A percentile compares a stretch with the other conserved stretches of the same genome.
Evolutionary conservation across 495 filamentous ascomycete genomes (phyloP).

Genomic region (Talaromyces proteolyticus): DNA sequence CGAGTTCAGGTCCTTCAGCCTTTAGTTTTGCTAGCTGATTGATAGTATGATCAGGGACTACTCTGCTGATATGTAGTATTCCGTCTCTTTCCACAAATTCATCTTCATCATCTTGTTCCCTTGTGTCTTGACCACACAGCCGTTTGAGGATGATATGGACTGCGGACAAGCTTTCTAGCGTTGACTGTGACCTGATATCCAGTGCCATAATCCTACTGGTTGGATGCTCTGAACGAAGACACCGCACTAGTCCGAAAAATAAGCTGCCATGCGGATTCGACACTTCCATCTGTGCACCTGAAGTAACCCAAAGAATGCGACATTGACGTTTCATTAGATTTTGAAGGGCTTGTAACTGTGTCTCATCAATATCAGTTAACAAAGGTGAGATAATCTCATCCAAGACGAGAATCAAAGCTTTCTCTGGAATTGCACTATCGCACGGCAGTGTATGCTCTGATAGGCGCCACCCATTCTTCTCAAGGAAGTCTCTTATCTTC

Average conservation of each 20-base stretch:
- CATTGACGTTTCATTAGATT: background rate
- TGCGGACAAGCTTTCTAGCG: slow-evolving; percentile 4
- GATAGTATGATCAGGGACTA: slow-evolving; percentile 12
- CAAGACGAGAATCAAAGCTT: background rate
- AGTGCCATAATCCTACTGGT: slow-evolving; percentile 18
- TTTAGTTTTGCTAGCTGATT: background rate
- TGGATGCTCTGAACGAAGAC: slow-evolving; percentile 20
- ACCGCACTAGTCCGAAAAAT: slow-evolving; percentile 19
- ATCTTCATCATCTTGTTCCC: slow-evolving; percentile 8
- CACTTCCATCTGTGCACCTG: slow-evolving; percentile 18
- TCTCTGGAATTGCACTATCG: background rate
- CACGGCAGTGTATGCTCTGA: background rate
- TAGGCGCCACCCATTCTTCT: background rate
- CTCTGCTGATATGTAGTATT: slow-evolving; percentile 18
- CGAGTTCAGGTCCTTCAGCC: background rate
- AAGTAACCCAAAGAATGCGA: slow-evolving; percentile 24
- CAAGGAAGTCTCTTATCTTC: background rate
- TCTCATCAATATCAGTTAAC: background rate
- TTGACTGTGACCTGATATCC: slow-evolving; percentile 18
- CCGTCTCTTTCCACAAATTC: slow-evolving; percentile 27
- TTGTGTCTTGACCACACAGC: background rate
- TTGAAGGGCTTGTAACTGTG: background rate
- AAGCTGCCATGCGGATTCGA: slow-evolving; percentile 22
- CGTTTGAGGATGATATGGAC: slow-evolving; percentile 11
- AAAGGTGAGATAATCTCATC: background rate